Evolutionary conservation across 208 protist genomes (phyloP), one percentile per base, ranked within the genome.

Genomic region (Acanthamoeba healyi): DNA sequence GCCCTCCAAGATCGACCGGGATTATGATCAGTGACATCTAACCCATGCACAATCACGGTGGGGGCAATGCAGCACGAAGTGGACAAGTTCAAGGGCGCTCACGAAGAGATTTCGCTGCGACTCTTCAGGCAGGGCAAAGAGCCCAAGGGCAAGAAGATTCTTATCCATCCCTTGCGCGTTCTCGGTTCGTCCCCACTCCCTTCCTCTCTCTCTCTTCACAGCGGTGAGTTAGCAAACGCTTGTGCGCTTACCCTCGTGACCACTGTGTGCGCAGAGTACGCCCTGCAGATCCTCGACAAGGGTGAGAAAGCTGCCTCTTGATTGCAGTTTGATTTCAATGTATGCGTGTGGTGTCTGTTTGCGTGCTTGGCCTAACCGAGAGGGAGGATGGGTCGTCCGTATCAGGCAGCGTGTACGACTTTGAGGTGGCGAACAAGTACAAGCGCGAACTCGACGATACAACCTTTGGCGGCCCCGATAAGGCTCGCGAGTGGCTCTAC

Each of bases 61-160:
- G 44, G 44, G 4, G 61, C 5, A 32, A 22, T 17, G 63, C 63
- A 72, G 34, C 67, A 77, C 67, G 67, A 77, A 19, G 67, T 44
- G 19, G 67, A 77, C 34, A 77, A 77, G 67, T 77, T 77, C 67
- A 77, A 77, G 38, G 67, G 67, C 7, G 67, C 67, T 1, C 67
- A 77, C 19, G 67, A 77, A 42, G 67, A 77, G 67, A 77, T 77
- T 7, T 77, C 67, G 24, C n/a, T 44, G 14, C 67, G 67, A 42
- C 67, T 77, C 29, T 77, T 77, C 19, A 42, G 29, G 19, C 67
- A 77, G 34, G 67, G 67, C 67, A 77, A 77, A n/a, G 34, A 38
- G 34, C 24, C 67, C 67, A 77, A 77, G 67, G 67, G 67, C 67
- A 77, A 77, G 67, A 77, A 77, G 67, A 77, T 77, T 3, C 34